Conservation (phyloP, 2,329 filamentous ascomycete genomes). For the Arthroderma sp. region DNA sequence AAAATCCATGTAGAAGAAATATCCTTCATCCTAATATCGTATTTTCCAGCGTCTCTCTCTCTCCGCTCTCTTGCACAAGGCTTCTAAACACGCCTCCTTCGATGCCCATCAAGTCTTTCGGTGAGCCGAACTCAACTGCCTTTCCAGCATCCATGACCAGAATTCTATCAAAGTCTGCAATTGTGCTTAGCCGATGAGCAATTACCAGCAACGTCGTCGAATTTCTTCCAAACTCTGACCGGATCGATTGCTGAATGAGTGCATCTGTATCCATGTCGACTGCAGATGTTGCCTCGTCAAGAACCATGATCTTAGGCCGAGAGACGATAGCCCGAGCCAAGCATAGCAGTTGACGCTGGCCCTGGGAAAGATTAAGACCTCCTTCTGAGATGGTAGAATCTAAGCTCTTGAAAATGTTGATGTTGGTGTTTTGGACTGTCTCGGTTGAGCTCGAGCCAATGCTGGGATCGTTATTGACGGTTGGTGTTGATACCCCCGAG, state of each 20-base stretch:
- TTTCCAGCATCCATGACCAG: slow-evolving; percentile 55
- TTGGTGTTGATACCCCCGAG: slow-evolving; percentile 11
- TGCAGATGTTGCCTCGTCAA: slow-evolving; percentile 67
- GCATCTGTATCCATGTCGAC: slow-evolving; percentile 66
- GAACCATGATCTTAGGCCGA: slow-evolving; percentile 61
- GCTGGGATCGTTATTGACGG: slow-evolving; percentile 10
- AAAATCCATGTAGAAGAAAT: background rate
- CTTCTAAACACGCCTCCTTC: slow-evolving; percentile 43
- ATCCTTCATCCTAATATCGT: slow-evolving; percentile 14
- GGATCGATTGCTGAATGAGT: slow-evolving; percentile 59
- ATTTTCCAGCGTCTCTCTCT: slow-evolving; percentile 18
- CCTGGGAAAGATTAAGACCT: slow-evolving; percentile 61
- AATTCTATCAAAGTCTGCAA: slow-evolving; percentile 63
- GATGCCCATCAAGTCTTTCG: slow-evolving; percentile 46
- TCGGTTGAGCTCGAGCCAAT: slow-evolving; percentile 5
- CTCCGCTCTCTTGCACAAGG: slow-evolving; percentile 36
- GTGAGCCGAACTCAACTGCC: slow-evolving; percentile 55
- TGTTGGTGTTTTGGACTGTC: slow-evolving; percentile 6
- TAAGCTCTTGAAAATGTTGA: slow-evolving; percentile 53
- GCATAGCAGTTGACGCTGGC: slow-evolving; percentile 63
- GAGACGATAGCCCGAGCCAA: slow-evolving; percentile 60
- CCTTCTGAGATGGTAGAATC: slow-evolving; percentile 54
- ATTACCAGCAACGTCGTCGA: slow-evolving; percentile 59
- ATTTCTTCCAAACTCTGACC: slow-evolving; percentile 51
- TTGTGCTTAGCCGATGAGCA: slow-evolving; percentile 61